Conservation (phyloP, 2,329 filamentous ascomycete species). For the Aspergillus tamarii region DNA sequence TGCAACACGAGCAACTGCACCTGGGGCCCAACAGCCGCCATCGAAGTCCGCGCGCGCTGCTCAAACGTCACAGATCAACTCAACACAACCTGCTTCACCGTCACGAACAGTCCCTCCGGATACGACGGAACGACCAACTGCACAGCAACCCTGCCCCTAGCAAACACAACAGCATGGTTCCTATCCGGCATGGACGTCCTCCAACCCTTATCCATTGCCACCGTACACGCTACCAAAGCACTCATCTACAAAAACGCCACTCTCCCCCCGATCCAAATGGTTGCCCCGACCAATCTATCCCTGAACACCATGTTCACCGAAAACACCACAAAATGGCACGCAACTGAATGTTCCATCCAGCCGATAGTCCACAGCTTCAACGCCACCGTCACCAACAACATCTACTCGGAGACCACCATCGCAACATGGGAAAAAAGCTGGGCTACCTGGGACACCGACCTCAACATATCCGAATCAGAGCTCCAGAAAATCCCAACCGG, state of each 20-base stretch:
- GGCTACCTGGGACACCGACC: background rate
- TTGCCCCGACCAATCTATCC: background rate
- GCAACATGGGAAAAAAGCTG: background rate
- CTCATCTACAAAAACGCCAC: constrained; percentile 3
- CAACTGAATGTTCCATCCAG: background rate
- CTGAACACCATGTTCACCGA: background rate
- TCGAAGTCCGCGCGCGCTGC: constrained; percentile 12
- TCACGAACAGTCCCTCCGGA: background rate
- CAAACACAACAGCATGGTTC: background rate
- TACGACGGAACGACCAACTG: background rate
- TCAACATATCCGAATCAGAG: background rate
- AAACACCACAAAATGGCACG: background rate
- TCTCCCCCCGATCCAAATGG: background rate
- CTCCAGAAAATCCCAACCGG: background rate
- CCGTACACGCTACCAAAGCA: background rate
- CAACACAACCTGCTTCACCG: background rate
- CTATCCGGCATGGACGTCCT: background rate
- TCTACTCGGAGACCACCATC: background rate
- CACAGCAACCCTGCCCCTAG: background rate
- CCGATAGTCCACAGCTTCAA: background rate
- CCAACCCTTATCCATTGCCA: background rate
- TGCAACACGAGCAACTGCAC: constrained; percentile 18
- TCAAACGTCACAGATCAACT: constrained; percentile 14
- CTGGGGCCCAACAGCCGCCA: constrained; percentile 13
- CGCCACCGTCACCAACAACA: background rate